These are phyloP conservation scores for Gracilariopsis chorda DNA, from an alignment of 23 red algal genomes.

Conservation along the genomic window DNA sequence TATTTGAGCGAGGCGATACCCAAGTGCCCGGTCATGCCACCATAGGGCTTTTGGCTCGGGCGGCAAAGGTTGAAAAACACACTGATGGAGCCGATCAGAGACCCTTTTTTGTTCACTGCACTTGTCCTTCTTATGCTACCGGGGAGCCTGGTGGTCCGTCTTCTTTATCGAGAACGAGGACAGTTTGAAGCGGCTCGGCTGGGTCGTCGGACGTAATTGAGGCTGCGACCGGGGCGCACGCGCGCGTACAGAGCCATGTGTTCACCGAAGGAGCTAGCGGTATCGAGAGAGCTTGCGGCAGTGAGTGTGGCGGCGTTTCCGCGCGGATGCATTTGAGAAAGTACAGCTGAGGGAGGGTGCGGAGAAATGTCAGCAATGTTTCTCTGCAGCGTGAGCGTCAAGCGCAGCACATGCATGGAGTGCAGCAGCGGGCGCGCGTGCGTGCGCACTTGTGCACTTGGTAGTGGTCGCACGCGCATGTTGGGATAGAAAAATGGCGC, in stretches of 20 bases:
- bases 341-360: not conserved
- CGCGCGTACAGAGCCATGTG: constrained; percentile 37
- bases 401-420: not conserved
- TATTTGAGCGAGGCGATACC: constrained; percentile 78
- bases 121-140: constrained; percentile 68
- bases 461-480: no score
- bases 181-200: constrained; percentile 31
- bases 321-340: constrained; percentile 31
- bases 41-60: constrained; percentile 53
- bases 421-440: constrained; percentile 2
- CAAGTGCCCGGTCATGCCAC: constrained; percentile 76
- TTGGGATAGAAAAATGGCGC: no score
- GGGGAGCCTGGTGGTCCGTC: constrained; percentile 63
- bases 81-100: constrained; percentile 46
- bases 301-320: constrained; percentile 17
- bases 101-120: constrained; percentile 75
- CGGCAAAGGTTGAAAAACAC: constrained; percentile 55
- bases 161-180: no score
- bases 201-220: constrained; percentile 28
- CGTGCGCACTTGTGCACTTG: no score
- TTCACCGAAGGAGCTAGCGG: constrained; percentile 1
- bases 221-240: not conserved
- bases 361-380: constrained; percentile 14
- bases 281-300: constrained; percentile 8
- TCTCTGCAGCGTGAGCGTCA: constrained; percentile 11